Base-by-base conservation (phyloP, 257 asterid genomes). In the Solanum medicagineum region DNA sequence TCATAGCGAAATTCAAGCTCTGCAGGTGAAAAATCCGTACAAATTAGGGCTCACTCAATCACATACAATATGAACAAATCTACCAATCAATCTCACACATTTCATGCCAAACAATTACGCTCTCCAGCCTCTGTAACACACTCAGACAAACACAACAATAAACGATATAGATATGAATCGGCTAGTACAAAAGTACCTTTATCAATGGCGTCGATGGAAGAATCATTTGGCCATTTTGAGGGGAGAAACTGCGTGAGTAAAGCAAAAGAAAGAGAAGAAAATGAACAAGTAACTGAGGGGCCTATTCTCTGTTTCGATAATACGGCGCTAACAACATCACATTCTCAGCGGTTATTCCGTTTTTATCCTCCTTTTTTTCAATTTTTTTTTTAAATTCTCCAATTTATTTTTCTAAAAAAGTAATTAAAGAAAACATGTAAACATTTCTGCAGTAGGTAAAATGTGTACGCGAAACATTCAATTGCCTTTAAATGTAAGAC, bases 1-100 rank as follows among this genome's bases (percentile, higher is more conserved):
- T 89, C 93, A 90, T 93, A 79, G 6, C 62, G 24, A 74, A 29
- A 82, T 85, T 84, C 87, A 77, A 10, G 77, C 87, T 88, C 88
- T 83, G 82, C 63, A 74, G 26, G 42, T 13, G 5, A 14, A 26
- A 32, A 70, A 26, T 1, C 12, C 83, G 51, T 55, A 70, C 29
- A 6, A 6, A 13, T 54, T 62, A 79, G 81, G 84, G 66, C 26
- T 19, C 47, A 47, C 42, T 36, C 42, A 47, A 49, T 65, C 63
- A 79, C 45, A 26, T 26, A 74, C 2, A 74, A 22, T 8, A 74
- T 22, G 60, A 45, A 74, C 44, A 17, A 74, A 47, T 1, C 22
- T 3, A 7, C 2, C 8, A 74, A n/a, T 65, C 15, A 74, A 47
- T 74, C 44, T 74, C 60, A 77, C 5, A 29, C 15, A 51, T 77